Base-by-base conservation (phyloP, 1,139 yeast genomes). In the Hemisphaericaspora xylofermentans region DNA sequence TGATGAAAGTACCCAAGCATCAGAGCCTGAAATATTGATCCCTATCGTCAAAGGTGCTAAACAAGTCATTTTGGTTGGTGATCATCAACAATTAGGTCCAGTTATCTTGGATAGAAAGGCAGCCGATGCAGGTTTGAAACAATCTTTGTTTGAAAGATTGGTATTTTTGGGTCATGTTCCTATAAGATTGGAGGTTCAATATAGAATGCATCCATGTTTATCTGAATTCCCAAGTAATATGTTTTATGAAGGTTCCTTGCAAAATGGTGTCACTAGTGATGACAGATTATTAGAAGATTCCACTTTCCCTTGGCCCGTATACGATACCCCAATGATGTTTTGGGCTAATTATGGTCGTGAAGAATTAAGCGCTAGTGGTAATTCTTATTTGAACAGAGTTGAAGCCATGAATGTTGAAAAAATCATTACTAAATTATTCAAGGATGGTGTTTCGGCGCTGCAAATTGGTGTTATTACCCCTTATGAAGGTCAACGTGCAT, bases 391-490 rank as follows among this genome's bases (percentile, higher is more conserved):
- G 52, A 91, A 91, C 61, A 73, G 96, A 53, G 84, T 88, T 15
- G 98, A 91, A 63, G 96, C 97, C 1, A 82, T 86, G 82, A 88
- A 85, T 56, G 88, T 89, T 52, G 96, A 88, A 61, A 83, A 85
- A 58, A 71, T 86, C 25, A 82, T 91, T 31, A 81, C 93, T 1
- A 71, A 78, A 47, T 69, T 89, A 43, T 85, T 88, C 61, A 78
- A 73, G 49, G 91, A 87, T 52, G 96, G 96, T n/a, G 78, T 89
- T 10, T 63, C 68, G 40, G 89, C 96, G 0, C 76, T 75, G 14
- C 95, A 88, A 58, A 89, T 91, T 57, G 97, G 97, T 58, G 85
- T 91, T 29, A 83, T 91, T 42, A 89, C 98, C 3, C 97, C 98
- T 0, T 91, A 91, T 61, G 96, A 88, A 61, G 97, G 96, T 26